A percentile compares a stretch with the other conserved stretches of the same genome.
Conservation (phyloP, 164 flowering plant species). For the Nymphaea thermarum region DNA sequence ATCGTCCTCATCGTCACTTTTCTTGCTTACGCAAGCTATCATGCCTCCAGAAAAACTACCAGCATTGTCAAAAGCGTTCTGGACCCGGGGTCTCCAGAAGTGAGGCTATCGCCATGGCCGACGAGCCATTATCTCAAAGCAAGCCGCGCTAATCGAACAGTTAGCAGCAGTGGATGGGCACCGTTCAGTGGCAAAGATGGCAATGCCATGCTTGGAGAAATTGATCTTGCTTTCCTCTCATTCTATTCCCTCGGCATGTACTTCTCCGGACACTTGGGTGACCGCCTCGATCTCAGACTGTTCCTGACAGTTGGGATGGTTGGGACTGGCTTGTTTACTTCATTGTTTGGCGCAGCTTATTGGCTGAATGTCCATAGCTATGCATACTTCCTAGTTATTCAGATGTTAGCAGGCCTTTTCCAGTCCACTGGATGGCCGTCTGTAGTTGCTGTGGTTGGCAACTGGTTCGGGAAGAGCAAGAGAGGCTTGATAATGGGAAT, state of each 20-base stretch:
- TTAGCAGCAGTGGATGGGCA: conserved; percentile 55
- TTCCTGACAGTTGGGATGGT: conserved; percentile 83
- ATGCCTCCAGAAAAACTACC: conserved; percentile 77
- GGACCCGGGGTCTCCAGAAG: conserved; percentile 49
- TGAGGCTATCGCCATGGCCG: conserved; percentile 18
- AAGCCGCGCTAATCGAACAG: conserved; percentile 5
- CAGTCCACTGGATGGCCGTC: conserved; percentile 99
- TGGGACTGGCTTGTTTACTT: conserved; percentile 79
- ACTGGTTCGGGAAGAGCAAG: conserved; percentile 90
- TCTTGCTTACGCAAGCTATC: conserved; percentile 68
- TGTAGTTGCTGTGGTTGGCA: conserved; percentile 92
- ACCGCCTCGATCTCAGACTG: conserved; percentile 57
- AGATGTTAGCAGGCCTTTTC: conserved; percentile 81
- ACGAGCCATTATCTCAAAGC: conserved; percentile 8
- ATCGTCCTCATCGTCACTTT: conserved; percentile 72
- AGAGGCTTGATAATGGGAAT: conserved; percentile 95
- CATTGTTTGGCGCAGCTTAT: conserved; percentile 71
- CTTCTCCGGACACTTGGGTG: conserved; percentile 84
- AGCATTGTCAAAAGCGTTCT: conserved; percentile 86
- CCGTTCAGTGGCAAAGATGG: conserved; percentile 83
- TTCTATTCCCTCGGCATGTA: conserved; percentile 75
- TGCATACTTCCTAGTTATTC: conserved; percentile 48
- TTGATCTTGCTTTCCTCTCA: conserved; percentile 79
- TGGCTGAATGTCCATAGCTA: conserved; percentile 70
- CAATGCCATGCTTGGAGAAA: conserved; percentile 63